Percentiles rank a stretch among this genome's conserved stretches.
Conservation (phyloP, 176 grass and related monocot species). For the Oryza glaberrima region DNA sequence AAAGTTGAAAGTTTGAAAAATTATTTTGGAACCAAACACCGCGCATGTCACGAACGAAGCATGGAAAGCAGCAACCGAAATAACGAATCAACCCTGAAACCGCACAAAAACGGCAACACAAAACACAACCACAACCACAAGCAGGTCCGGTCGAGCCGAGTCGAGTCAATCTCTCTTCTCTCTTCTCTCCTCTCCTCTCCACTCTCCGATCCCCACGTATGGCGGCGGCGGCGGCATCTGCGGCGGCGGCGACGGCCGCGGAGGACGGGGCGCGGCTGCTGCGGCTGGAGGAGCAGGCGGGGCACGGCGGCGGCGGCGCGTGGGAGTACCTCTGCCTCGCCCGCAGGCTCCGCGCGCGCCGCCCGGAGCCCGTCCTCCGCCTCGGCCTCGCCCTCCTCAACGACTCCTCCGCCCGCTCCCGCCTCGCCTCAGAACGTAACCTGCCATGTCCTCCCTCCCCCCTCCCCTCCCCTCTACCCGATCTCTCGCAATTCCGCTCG, state of each 20-base stretch:
- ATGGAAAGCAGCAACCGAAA: background rate
- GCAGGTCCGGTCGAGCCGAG: background rate
- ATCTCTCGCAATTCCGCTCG: background rate
- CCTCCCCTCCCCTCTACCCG: too few species aligned
- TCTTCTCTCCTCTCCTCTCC: too few species aligned
- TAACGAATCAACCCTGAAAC: background rate
- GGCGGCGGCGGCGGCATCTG: constrained; percentile 26
- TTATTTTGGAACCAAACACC: too few species aligned
- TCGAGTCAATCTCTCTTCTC: constrained; percentile 3
- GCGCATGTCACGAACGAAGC: too few species aligned
- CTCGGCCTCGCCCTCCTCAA: constrained; percentile 84
- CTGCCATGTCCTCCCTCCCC: background rate
- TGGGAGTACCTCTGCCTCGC: constrained; percentile 98
- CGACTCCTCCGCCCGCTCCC: constrained; percentile 74
- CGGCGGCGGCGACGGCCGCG: constrained; percentile 53
- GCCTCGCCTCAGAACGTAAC: constrained; percentile 83
- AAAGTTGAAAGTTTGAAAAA: too few species aligned
- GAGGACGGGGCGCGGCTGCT: constrained; percentile 66
- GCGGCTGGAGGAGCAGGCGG: constrained; percentile 82
- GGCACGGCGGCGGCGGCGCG: constrained; percentile 70
- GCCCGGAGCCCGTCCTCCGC: constrained; percentile 75
- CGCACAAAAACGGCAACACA: background rate
- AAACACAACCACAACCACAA: background rate
- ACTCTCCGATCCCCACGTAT: constrained; percentile 19
- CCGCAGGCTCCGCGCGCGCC: constrained; percentile 78